Percentiles rank a stretch among this genome's conserved stretches.
Evolutionary conservation across 352 stramenopile species (phyloP).

Genomic region (Chrysophaeum taylorii): DNA sequence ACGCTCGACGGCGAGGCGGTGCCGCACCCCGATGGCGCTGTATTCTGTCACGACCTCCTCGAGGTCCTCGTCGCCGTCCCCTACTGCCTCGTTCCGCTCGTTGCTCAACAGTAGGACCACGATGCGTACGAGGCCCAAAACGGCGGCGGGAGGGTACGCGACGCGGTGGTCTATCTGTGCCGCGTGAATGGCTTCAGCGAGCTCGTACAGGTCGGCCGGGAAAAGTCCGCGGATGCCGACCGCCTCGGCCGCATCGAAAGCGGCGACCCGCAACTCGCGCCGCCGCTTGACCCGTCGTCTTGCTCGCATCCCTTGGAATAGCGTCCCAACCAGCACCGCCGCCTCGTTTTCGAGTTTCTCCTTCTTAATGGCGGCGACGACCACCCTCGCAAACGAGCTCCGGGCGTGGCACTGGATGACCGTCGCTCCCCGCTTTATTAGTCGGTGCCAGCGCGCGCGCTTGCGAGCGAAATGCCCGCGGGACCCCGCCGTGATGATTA

Average conservation of each 20-base stretch:
- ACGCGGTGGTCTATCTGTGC: constrained; percentile 14
- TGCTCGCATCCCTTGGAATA: background rate
- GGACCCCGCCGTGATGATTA: constrained; percentile 11
- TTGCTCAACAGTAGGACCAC: constrained; percentile 14
- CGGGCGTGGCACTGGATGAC: constrained; percentile 12
- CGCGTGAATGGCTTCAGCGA: constrained; percentile 19
- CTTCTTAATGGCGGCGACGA: background rate
- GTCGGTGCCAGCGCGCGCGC: background rate
- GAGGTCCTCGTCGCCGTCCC: background rate
- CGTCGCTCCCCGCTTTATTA: background rate
- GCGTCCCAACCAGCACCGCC: constrained; percentile 13
- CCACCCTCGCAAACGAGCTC: background rate
- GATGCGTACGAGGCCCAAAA: constrained; percentile 21
- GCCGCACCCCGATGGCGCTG: constrained; percentile 9
- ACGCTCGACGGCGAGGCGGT: background rate
- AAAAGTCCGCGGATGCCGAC: constrained; percentile 19
- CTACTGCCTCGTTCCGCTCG: constrained; percentile 11
- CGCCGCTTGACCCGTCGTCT: constrained; percentile 13
- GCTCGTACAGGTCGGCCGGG: constrained; percentile 15
- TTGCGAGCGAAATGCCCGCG: constrained; percentile 15
- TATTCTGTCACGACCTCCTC: constrained; percentile 16
- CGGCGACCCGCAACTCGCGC: constrained; percentile 1
- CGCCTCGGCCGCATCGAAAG: background rate
- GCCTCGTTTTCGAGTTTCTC: background rate
- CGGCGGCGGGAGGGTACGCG: constrained; percentile 15